These are phyloP conservation scores for Vicia villosa DNA, from an alignment of 306 rosid species.

Conservation along the genomic window DNA sequence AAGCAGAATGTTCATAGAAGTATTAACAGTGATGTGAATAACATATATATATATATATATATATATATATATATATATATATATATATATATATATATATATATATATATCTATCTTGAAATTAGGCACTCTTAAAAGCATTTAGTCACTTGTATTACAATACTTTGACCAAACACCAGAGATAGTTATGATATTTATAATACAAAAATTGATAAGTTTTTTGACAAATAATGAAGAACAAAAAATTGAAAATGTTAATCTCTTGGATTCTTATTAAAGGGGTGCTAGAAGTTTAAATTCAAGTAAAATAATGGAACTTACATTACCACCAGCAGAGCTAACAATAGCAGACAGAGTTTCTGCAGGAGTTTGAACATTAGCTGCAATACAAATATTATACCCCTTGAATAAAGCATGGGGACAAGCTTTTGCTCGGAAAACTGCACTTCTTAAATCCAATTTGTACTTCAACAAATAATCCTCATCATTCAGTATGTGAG, in stretches of 20 bases:
- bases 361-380: constrained; percentile 66
- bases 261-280: background rate
- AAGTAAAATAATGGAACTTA: constrained; percentile 42
- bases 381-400: constrained; percentile 66
- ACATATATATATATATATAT: no score
- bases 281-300: background rate
- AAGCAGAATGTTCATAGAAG: constrained; percentile 11
- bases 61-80: no score
- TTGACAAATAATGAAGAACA: background rate
- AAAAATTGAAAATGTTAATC: background rate
- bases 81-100: no score
- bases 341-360: constrained; percentile 66
- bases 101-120: background rate
- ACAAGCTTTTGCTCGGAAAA: constrained; percentile 65
- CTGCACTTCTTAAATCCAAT: constrained; percentile 62
- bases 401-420: constrained; percentile 69
- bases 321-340: constrained; percentile 87
- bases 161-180: background rate
- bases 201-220: background rate
- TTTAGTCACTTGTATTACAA: background rate
- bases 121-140: background rate
- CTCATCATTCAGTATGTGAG: constrained; percentile 66
- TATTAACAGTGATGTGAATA: no score
- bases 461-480: constrained; percentile 69
- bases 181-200: background rate